Percentiles rank a stretch among this genome's conserved stretches.
Evolutionary conservation across 495 filamentous ascomycete genomes (phyloP).

Genomic region (Neurospora sp.): DNA sequence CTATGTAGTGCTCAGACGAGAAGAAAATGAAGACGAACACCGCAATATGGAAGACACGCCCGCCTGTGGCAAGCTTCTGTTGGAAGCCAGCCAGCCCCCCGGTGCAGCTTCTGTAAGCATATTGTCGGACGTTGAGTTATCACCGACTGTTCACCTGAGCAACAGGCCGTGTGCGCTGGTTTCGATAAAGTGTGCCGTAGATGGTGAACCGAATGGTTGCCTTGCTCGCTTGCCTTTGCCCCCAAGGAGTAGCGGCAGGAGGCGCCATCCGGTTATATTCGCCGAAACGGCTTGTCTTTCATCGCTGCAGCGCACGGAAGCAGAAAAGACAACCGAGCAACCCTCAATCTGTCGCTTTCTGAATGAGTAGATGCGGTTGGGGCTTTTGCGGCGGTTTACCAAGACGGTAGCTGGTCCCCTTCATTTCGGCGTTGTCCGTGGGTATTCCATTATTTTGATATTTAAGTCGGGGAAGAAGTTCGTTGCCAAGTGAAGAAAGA

Average conservation of each 20-base stretch:
- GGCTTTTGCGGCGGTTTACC: not conserved
- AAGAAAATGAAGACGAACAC: not conserved
- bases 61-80: not conserved
- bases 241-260: not conserved
- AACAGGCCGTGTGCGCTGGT: not conserved
- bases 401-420: not conserved
- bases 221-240: not conserved
- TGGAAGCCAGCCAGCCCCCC: not conserved
- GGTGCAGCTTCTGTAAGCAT: not conserved
- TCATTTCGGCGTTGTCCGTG: not conserved
- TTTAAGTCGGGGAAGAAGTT: not conserved
- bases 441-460: not conserved
- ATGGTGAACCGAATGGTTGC: not conserved
- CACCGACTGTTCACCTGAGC: constrained; percentile 3
- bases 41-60: not conserved
- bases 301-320: constrained; percentile 1
- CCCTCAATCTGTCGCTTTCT: not conserved
- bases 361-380: not conserved
- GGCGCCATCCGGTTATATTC: not conserved
- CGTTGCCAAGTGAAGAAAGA: not conserved
- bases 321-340: not conserved
- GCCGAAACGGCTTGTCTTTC: not conserved
- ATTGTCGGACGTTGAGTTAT: not conserved
- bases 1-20: not conserved
- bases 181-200: not conserved